These are phyloP conservation scores for Mimosa pudica DNA, from an alignment of 306 rosid genomes.

Conservation along the genomic window DNA sequence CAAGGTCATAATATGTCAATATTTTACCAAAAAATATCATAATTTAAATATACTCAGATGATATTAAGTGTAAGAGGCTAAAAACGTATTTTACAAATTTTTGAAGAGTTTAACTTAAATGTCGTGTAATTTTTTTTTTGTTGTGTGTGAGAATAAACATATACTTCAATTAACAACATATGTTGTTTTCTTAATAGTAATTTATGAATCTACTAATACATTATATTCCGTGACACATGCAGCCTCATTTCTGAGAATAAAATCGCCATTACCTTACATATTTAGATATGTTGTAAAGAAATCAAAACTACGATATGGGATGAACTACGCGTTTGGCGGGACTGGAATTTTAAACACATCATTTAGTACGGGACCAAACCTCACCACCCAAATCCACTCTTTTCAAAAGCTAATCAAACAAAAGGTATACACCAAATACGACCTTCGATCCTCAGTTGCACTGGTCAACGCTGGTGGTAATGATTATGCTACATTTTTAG, in stretches of 20 bases:
- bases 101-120: too few relatives aligned
- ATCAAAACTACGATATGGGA: conserved; percentile 16
- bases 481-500: background rate
- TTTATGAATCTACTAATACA: background rate
- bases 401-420: background rate
- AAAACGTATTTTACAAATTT: too few relatives aligned
- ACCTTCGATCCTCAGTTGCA: conserved; percentile 20
- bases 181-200: background rate
- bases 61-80: too few relatives aligned
- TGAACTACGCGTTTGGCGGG: conserved; percentile 20
- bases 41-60: too few relatives aligned
- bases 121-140: too few relatives aligned
- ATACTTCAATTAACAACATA: too few relatives aligned
- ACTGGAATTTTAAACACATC: conserved; percentile 7
- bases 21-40: too few relatives aligned
- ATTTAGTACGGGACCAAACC: conserved; percentile 1
- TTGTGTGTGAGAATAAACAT: too few relatives aligned
- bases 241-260: conserved; percentile 6
- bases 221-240: background rate
- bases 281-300: background rate
- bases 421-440: conserved; percentile 7
- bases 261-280: background rate
- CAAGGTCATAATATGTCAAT: too few relatives aligned
- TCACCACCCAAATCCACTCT: background rate
- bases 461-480: conserved; percentile 8